phyloP scores from a whole-genome alignment of 345 rosid genomes.

The Clausena lansium region DNA sequence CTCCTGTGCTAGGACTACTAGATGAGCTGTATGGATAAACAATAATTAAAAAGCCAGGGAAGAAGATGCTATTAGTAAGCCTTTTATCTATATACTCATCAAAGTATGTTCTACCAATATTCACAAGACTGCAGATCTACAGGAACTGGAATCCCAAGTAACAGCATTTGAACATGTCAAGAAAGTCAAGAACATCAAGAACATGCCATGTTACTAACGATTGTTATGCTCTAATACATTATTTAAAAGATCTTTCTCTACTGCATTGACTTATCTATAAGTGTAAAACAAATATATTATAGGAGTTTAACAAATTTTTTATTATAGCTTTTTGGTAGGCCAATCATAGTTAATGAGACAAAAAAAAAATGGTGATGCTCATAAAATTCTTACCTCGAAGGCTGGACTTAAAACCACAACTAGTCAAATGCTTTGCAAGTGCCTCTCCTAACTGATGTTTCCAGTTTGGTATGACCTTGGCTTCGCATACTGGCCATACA shows the following conservation, averaged over 20 bases:
- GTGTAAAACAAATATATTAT: no score
- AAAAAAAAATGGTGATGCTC: background rate
- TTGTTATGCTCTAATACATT: background rate
- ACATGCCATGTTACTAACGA: background rate
- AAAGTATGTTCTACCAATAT: background rate
- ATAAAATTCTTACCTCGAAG: constrained; percentile 61
- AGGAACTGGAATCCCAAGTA: background rate
- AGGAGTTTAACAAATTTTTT: background rate
- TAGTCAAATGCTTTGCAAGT: constrained; percentile 85
- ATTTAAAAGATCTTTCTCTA: background rate
- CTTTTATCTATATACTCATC: background rate
- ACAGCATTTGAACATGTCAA: background rate
- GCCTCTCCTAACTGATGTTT: constrained; percentile 74
- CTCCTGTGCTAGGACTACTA: background rate
- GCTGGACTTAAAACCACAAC: constrained; percentile 78
- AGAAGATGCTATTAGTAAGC: background rate
- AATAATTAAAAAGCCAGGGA: background rate
- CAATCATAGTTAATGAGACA: background rate
- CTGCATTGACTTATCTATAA: background rate
- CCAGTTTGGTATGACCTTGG: constrained; percentile 74
- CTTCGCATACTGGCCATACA: constrained; percentile 88
- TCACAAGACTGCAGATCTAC: background rate
- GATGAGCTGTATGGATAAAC: background rate
- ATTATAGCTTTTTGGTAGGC: background rate
- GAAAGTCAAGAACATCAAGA: background rate